Evolutionary conservation across 2,329 filamentous ascomycete genomes (phyloP).

Genomic region (Ceratocystis eucalypticola): DNA sequence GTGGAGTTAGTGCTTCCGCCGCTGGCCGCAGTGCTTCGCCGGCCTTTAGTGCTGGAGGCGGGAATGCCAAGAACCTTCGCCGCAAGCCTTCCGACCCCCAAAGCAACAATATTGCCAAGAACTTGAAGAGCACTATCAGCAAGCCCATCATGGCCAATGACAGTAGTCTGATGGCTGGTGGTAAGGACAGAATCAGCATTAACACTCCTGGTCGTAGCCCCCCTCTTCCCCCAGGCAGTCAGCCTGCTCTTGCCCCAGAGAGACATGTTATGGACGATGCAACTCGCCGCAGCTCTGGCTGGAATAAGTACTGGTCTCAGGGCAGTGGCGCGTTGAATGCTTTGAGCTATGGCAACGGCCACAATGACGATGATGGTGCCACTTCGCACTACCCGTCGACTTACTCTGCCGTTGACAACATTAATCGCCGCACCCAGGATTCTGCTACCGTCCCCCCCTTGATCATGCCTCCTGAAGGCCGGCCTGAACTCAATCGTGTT

Average conservation of each 20-base stretch:
- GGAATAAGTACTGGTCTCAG: conserved; percentile 67
- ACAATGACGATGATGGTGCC: conserved; percentile 33
- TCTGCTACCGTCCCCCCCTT: conserved; percentile 60
- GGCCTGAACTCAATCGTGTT: conserved; percentile 51
- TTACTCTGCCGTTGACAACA: conserved; percentile 34
- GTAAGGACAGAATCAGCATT: conserved; percentile 15
- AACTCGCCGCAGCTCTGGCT: conserved; percentile 53
- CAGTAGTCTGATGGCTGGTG: neutral
- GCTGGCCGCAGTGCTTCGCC: conserved; percentile 2
- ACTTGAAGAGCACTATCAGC: conserved; percentile 49
- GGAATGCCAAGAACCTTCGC: conserved; percentile 30
- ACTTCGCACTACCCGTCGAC: conserved; percentile 41
- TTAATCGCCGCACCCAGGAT: conserved; percentile 43
- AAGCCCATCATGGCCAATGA: conserved; percentile 41
- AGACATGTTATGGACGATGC: conserved; percentile 25
- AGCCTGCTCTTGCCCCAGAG: conserved; percentile 6
- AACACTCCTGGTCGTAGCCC: conserved; percentile 16
- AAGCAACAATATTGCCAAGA: conserved; percentile 46
- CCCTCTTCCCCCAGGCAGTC: conserved; percentile 13
- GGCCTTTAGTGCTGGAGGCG: neutral
- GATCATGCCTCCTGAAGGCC: conserved; percentile 44
- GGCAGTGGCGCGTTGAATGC: conserved; percentile 53
- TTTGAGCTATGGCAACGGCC: conserved; percentile 43
- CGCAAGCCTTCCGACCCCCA: conserved; percentile 29
- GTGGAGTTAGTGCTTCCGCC: conserved; percentile 1